phyloP scores from a whole-genome alignment of 2,329 filamentous ascomycete genomes.

The Fusarium penzigii region DNA sequence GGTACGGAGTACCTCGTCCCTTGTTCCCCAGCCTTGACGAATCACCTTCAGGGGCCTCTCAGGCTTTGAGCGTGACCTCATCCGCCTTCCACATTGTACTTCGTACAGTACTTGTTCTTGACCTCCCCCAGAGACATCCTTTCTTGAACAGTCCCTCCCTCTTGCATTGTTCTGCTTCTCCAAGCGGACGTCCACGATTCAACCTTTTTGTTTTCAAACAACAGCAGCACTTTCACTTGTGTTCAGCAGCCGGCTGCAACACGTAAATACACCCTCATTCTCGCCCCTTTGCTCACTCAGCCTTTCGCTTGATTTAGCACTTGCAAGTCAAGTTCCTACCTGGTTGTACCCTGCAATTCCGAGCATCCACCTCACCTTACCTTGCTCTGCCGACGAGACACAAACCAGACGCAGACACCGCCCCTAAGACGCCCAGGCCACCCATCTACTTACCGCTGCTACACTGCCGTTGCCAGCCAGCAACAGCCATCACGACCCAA shows the following conservation, averaged over 20 bases:
- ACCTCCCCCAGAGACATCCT: constrained; percentile 24
- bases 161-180: constrained; percentile 30
- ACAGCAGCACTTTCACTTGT: constrained; percentile 26
- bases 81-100: constrained; percentile 7
- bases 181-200: constrained; percentile 30
- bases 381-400: constrained; percentile 28
- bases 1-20: constrained; percentile 19
- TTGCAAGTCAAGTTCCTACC: constrained; percentile 29
- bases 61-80: constrained; percentile 32
- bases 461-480: constrained; percentile 15
- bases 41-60: constrained; percentile 24
- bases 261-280: constrained; percentile 22
- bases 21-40: constrained; percentile 22
- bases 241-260: constrained; percentile 33
- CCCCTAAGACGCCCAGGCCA: constrained; percentile 30
- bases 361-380: constrained; percentile 25
- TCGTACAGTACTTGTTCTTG: constrained; percentile 22
- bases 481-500: constrained; percentile 20
- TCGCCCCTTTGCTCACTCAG: constrained; percentile 18
- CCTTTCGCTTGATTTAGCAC: constrained; percentile 27
- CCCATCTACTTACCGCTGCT: constrained; percentile 14
- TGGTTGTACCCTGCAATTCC: constrained; percentile 27
- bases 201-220: constrained; percentile 8
- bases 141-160: constrained; percentile 18
- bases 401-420: constrained; percentile 23